These are phyloP conservation scores for Nannochloropsis granulata DNA, from an alignment of 108 stramenopile species.

Conservation along the genomic window DNA sequence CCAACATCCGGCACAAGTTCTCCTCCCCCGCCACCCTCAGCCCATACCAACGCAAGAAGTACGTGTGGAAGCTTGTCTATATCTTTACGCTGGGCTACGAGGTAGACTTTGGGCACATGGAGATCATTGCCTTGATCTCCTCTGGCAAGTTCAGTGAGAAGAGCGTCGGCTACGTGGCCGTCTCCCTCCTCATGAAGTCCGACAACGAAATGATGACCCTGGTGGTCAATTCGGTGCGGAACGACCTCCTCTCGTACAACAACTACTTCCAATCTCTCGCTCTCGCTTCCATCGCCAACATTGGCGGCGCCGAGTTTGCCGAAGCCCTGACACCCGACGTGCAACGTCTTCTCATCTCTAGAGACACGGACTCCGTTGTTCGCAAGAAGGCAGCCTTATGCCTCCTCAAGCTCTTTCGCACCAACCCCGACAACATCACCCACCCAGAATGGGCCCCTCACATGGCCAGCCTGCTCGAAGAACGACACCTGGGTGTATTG, in stretches of 20 bases:
- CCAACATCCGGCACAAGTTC: conserved; percentile 95
- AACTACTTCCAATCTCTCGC: conserved; percentile 30
- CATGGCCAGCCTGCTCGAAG: conserved; percentile 63
- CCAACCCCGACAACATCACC: conserved; percentile 61
- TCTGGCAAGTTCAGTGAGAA: conserved; percentile 82
- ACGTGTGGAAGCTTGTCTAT: conserved; percentile 98
- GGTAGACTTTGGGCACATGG: conserved; percentile 95
- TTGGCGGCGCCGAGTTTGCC: conserved; percentile 56
- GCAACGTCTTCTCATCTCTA: conserved; percentile 58
- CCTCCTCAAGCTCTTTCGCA: conserved; percentile 66
- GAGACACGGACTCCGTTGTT: conserved; percentile 61
- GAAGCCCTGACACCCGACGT: conserved; percentile 71
- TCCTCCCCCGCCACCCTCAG: conserved; percentile 55
- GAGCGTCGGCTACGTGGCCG: conserved; percentile 83
- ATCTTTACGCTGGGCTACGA: conserved; percentile 96
- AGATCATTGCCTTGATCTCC: conserved; percentile 63
- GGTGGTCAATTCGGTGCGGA: conserved; percentile 41
- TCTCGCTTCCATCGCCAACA: conserved; percentile 63
- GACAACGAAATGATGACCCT: conserved; percentile 55
- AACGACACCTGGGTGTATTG: conserved; percentile 72
- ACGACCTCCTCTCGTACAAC: conserved; percentile 25
- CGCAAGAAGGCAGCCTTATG: conserved; percentile 89
- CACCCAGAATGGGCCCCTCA: conserved; percentile 69
- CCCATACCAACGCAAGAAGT: conserved; percentile 87
- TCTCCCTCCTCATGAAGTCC: conserved; percentile 61